A percentile compares a stretch with the other conserved stretches of the same genome.
These are phyloP conservation scores for Pistacia integerrima DNA, from an alignment of 345 rosid species.

Conservation along the genomic window DNA sequence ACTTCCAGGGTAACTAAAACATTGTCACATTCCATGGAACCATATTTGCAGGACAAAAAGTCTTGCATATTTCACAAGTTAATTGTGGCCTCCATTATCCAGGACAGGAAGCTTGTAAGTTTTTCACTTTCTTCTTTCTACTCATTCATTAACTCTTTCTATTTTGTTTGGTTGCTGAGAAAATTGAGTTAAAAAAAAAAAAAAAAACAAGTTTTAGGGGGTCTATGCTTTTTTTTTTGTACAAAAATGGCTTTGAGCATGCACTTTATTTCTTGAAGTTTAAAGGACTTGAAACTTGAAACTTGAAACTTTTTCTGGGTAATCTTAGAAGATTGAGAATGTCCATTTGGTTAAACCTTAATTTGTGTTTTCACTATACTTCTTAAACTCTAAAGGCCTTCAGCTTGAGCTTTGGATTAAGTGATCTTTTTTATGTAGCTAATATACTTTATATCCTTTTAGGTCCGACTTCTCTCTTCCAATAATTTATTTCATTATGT, in stretches of 20 bases:
- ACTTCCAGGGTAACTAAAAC: background rate
- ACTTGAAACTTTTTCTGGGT: background rate
- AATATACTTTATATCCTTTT: too few relatives aligned
- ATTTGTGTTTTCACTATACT: background rate
- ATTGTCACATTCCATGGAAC: slow-evolving; percentile 26
- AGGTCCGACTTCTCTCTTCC: too few relatives aligned
- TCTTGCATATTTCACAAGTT: slow-evolving; percentile 43
- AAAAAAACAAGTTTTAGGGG: background rate
- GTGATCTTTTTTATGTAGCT: too few relatives aligned
- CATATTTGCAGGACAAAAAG: slow-evolving; percentile 24
- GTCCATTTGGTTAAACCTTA: background rate
- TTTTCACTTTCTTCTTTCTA: background rate
- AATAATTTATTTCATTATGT: too few relatives aligned
- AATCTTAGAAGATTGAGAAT: background rate
- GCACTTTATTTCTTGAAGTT: background rate
- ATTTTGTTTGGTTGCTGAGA: slow-evolving; percentile 23
- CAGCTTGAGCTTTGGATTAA: too few relatives aligned
- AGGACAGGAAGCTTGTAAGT: slow-evolving; percentile 37
- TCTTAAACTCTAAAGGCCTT: too few relatives aligned
- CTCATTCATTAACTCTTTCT: background rate
- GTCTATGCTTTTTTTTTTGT: background rate
- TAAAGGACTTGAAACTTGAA: background rate
- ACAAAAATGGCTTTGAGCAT: background rate
- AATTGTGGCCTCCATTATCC: slow-evolving; percentile 40
- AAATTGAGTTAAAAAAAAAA: background rate